Evolutionary conservation across 2,329 filamentous ascomycete species (phyloP).

Genomic region (Ophiostoma sp.): DNA sequence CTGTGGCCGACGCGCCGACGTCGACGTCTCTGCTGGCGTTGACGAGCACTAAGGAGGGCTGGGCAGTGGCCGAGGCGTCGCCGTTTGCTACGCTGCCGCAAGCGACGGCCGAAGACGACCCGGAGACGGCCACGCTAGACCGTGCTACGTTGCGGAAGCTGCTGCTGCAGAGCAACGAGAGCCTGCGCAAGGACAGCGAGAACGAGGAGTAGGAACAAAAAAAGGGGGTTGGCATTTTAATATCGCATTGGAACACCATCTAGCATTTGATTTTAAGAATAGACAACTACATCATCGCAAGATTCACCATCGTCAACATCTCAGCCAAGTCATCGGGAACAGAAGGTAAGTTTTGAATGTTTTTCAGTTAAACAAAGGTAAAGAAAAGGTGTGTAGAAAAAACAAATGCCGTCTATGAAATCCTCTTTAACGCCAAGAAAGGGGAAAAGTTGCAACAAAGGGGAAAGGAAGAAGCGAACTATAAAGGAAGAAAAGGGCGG

Average conservation of each 20-base stretch:
- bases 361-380: neutral
- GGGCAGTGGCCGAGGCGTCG: conserved; percentile 23
- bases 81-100: conserved; percentile 27
- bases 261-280: neutral
- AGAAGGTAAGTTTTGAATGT: neutral
- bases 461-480: neutral
- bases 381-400: conserved; percentile 2
- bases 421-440: conserved; percentile 31
- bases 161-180: conserved; percentile 50
- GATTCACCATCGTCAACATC: neutral
- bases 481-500: neutral
- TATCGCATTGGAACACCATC: neutral
- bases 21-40: conserved; percentile 34
- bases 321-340: neutral
- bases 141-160: conserved; percentile 42
- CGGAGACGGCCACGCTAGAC: conserved; percentile 32
- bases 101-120: conserved; percentile 28
- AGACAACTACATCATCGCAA: neutral
- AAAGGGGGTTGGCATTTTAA: neutral
- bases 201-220: conserved; percentile 28
- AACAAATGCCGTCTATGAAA: conserved; percentile 30
- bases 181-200: conserved; percentile 47
- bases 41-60: conserved; percentile 21
- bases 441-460: conserved; percentile 2
- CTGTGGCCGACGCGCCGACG: neutral